Percentiles rank a stretch among this genome's conserved stretches.
Evolutionary conservation across 192 early-diverging fungal genomes (phyloP).

Genomic region (Linnemannia schmuckeri): DNA sequence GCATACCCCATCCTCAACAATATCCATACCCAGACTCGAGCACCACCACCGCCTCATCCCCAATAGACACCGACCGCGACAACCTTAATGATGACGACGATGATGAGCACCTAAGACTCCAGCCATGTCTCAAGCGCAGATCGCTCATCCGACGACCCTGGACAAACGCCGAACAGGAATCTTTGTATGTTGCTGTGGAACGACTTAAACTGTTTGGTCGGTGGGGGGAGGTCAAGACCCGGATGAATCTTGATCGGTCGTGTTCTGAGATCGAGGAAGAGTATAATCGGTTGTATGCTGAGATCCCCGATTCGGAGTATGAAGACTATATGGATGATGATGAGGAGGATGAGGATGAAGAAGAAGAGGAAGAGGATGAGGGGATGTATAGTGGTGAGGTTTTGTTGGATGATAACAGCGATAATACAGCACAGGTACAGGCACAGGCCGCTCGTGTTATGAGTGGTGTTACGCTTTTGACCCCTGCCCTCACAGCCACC

Average conservation of each 20-base stretch:
- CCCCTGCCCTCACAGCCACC: slow-evolving; percentile 31
- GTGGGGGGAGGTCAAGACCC: slow-evolving; percentile 21
- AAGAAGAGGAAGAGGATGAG: slow-evolving; percentile 1
- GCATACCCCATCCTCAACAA: background rate
- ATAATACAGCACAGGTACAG: background rate
- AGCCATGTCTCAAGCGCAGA: slow-evolving; percentile 10
- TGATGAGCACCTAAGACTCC: background rate
- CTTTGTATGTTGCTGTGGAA: slow-evolving; percentile 47
- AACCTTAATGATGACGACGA: background rate
- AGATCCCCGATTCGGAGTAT: slow-evolving; percentile 38
- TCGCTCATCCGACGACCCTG: slow-evolving; percentile 18
- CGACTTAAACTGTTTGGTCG: slow-evolving; percentile 30
- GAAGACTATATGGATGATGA: slow-evolving; percentile 13
- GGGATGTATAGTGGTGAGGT: background rate
- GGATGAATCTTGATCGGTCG: slow-evolving; percentile 44
- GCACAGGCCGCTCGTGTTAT: background rate
- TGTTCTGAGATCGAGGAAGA: slow-evolving; percentile 36
- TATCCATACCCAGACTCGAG: slow-evolving; percentile 1
- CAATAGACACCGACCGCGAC: background rate
- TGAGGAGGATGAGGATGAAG: background rate
- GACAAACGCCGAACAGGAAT: slow-evolving; percentile 50
- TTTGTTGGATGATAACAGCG: background rate
- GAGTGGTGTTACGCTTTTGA: background rate
- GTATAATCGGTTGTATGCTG: slow-evolving; percentile 46
- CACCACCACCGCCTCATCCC: background rate